phyloP scores from a whole-genome alignment of 2,329 filamentous ascomycete species.

The Colletotrichum tamarilloi region DNA sequence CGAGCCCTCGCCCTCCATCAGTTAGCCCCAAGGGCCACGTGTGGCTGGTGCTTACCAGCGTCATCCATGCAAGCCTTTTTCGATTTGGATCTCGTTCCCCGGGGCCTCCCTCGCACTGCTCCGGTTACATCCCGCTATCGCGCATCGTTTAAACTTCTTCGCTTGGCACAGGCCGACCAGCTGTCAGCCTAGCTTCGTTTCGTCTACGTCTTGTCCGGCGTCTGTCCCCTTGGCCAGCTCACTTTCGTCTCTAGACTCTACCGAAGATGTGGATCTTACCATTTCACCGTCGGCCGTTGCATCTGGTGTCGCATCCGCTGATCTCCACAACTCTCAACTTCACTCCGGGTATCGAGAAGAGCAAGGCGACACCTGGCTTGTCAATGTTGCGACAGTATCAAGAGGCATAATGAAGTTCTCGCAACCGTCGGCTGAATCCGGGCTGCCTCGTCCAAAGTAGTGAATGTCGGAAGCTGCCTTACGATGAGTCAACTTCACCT shows the following conservation, averaged over 20 bases:
- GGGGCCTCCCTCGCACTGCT: constrained; percentile 3
- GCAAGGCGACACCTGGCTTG: neutral
- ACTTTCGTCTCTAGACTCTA: neutral
- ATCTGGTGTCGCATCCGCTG: neutral
- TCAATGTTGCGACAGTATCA: neutral
- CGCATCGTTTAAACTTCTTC: constrained; percentile 19
- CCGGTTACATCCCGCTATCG: constrained; percentile 6
- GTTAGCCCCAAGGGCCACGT: neutral
- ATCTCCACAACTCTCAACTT: too few relatives aligned
- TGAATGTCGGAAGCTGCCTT: neutral
- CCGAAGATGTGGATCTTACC: neutral
- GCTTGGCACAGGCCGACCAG: constrained; percentile 3
- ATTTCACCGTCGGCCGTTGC: neutral
- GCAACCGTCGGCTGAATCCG: neutral
- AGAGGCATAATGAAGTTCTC: neutral
- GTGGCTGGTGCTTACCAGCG: constrained; percentile 15
- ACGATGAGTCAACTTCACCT: too few relatives aligned
- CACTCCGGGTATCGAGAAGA: neutral
- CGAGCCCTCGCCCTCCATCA: constrained; percentile 6
- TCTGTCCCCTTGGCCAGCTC: constrained; percentile 21
- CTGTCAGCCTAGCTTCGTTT: constrained; percentile 30
- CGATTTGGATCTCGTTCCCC: neutral
- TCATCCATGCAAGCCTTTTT: neutral
- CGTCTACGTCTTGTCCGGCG: constrained; percentile 22
- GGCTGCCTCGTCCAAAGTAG: neutral